Evolutionary conservation across 2,329 filamentous ascomycete genomes (phyloP).

Genomic region (Metarhizium album): DNA sequence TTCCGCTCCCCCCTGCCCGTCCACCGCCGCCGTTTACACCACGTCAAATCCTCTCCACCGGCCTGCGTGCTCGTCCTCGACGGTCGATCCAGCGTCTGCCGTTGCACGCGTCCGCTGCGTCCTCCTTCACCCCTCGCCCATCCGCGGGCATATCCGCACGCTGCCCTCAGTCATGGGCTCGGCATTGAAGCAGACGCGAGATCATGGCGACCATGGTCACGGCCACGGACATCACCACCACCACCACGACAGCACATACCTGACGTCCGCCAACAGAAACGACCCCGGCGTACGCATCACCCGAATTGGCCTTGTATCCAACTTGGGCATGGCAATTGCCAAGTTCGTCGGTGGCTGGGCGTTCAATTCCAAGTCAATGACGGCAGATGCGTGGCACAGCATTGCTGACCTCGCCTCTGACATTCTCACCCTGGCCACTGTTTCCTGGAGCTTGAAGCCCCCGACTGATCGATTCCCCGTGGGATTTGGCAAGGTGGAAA

Average conservation of each 20-base stretch:
- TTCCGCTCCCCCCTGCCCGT: conserved; percentile 3
- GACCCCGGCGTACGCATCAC: conserved; percentile 55
- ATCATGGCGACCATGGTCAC: conserved; percentile 19
- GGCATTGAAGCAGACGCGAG: conserved; percentile 21
- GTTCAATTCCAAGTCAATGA: conserved; percentile 89
- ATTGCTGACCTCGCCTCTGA: conserved; percentile 93
- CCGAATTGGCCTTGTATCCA: conserved; percentile 58
- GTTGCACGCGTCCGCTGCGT: conserved; percentile 4
- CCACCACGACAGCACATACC: conserved; percentile 85
- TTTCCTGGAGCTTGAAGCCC: conserved; percentile 82
- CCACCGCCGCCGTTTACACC: neutral
- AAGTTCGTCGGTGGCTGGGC: conserved; percentile 88
- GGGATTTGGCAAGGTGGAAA: conserved; percentile 97
- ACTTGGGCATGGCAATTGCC: conserved; percentile 85
- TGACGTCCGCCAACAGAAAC: conserved; percentile 76
- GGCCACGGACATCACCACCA: conserved; percentile 55
- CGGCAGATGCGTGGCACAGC: conserved; percentile 91
- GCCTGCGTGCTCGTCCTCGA: conserved; percentile 1
- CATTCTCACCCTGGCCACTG: conserved; percentile 84
- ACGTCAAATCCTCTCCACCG: neutral
- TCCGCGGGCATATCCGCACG: conserved; percentile 12
- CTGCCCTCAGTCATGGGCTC: conserved; percentile 18
- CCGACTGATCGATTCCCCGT: conserved; percentile 76
- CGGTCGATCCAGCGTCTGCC: conserved; percentile 3
- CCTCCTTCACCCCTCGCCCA: conserved; percentile 12